phyloP scores from a whole-genome alignment of 169 alveolate species.

The Cryptosporidium meleagridis region DNA sequence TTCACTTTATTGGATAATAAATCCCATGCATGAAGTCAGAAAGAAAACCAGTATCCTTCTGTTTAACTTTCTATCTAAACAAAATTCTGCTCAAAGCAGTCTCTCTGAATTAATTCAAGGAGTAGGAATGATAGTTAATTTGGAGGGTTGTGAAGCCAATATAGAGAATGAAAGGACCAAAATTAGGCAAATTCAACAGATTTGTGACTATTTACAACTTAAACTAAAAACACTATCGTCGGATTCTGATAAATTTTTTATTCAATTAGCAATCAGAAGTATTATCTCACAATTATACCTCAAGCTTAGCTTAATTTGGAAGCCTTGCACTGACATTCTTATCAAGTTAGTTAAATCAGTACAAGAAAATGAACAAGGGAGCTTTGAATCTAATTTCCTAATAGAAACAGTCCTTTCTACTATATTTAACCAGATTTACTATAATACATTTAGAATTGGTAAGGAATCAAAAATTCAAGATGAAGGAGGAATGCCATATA shows the following conservation, averaged over 20 bases:
- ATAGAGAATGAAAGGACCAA: slow-evolving; percentile 51
- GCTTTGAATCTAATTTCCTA: not conserved
- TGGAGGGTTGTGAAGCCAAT: slow-evolving; percentile 26
- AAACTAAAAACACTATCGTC: not conserved
- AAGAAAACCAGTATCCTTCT: not conserved
- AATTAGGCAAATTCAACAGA: slow-evolving; percentile 41
- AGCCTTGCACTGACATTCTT: slow-evolving; percentile 33
- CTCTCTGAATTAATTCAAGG: not conserved
- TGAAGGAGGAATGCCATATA: not conserved
- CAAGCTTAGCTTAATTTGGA: slow-evolving; percentile 38
- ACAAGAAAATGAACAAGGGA: not conserved
- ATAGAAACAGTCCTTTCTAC: not conserved
- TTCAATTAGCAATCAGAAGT: not conserved
- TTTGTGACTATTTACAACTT: slow-evolving; percentile 2
- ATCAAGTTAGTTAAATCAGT: not conserved
- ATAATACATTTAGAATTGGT: not conserved
- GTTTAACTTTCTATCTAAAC: not conserved
- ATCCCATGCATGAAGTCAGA: slow-evolving; percentile 11
- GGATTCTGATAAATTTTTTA: not conserved
- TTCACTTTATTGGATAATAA: slow-evolving; percentile 19
- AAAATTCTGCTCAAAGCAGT: not conserved
- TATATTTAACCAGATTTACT: slow-evolving; percentile 1
- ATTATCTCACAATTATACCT: slow-evolving; percentile 28
- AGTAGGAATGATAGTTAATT: not conserved
- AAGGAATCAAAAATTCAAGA: not conserved